Evolutionary conservation across 2,329 filamentous ascomycete genomes (phyloP).

Genomic region (Pseudogymnoascus destructans): DNA sequence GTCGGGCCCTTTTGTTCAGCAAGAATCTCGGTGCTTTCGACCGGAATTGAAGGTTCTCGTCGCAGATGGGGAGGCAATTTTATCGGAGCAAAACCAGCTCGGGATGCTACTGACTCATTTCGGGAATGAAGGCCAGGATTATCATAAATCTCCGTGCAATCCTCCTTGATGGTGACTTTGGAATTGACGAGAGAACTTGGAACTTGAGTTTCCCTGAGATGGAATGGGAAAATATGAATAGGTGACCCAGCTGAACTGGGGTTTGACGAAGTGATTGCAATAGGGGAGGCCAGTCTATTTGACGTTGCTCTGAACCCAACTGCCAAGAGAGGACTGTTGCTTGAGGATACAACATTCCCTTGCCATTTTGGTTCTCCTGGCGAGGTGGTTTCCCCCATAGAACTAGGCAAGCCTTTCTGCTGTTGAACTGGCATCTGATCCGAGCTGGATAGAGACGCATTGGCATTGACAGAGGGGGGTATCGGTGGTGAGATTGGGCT

Average conservation of each 20-base stretch:
- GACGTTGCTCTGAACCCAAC: not conserved
- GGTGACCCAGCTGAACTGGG: conserved; percentile 3
- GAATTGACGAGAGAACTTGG: not conserved
- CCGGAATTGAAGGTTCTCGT: not conserved
- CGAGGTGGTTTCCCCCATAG: not conserved
- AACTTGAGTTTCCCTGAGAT: not conserved
- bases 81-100: not conserved
- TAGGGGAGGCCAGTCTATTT: not conserved
- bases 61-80: not conserved
- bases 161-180: not conserved
- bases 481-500: not conserved
- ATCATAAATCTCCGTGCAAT: not conserved
- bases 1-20: not conserved
- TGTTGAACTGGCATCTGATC: not conserved
- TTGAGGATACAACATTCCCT: not conserved
- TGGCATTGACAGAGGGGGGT: too few species aligned
- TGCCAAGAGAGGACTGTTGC: not conserved
- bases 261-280: not conserved
- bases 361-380: not conserved
- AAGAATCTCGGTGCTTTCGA: not conserved
- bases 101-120: not conserved
- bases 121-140: not conserved
- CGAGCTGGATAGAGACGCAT: not conserved
- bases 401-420: not conserved
- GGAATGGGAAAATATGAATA: not conserved